Percentiles rank a stretch among this genome's conserved stretches.
These are phyloP conservation scores for Calocybe gambosa DNA, from an alignment of 1,284 basidiomycete genomes.

Conservation along the genomic window DNA sequence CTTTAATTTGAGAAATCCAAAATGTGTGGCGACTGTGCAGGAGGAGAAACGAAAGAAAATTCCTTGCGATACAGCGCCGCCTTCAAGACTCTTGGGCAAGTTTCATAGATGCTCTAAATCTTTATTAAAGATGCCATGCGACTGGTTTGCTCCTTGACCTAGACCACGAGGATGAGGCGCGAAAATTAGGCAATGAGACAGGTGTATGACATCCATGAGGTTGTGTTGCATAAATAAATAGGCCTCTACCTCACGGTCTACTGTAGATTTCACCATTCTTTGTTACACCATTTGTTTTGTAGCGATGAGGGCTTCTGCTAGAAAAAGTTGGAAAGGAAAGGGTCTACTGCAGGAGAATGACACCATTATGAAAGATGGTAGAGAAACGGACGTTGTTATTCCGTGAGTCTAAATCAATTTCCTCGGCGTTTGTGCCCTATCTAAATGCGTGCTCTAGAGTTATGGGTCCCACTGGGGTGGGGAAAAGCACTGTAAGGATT, in stretches of 20 bases:
- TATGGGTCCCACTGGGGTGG: conserved; percentile 13
- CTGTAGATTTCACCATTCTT: background rate
- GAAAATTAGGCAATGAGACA: background rate
- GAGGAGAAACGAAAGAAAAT: conserved; percentile 14
- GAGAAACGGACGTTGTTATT: conserved; percentile 11
- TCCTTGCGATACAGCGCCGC: conserved; percentile 13
- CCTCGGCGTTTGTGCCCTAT: background rate
- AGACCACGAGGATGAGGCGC: background rate
- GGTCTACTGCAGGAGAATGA: conserved; percentile 1
- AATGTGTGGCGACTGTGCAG: too few relatives aligned
- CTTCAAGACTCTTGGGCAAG: conserved; percentile 10
- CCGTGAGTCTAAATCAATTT: conserved; percentile 6
- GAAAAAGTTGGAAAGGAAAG: conserved; percentile 8
- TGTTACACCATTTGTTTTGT: background rate
- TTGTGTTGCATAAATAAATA: background rate
- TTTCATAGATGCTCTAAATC: too few relatives aligned
- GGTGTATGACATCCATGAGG: background rate
- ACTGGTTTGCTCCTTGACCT: background rate
- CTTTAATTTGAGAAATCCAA: too few relatives aligned
- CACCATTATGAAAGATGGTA: conserved; percentile 7
- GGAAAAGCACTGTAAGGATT: conserved; percentile 13
- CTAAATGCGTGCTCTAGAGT: conserved; percentile 1
- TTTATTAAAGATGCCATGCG: too few relatives aligned
- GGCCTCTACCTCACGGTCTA: background rate
- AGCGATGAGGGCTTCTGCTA: background rate